Percentiles rank a stretch among this genome's conserved stretches.
Evolutionary conservation across 805 yeast species (phyloP).

Genomic region (Teunomyces panamensis): DNA sequence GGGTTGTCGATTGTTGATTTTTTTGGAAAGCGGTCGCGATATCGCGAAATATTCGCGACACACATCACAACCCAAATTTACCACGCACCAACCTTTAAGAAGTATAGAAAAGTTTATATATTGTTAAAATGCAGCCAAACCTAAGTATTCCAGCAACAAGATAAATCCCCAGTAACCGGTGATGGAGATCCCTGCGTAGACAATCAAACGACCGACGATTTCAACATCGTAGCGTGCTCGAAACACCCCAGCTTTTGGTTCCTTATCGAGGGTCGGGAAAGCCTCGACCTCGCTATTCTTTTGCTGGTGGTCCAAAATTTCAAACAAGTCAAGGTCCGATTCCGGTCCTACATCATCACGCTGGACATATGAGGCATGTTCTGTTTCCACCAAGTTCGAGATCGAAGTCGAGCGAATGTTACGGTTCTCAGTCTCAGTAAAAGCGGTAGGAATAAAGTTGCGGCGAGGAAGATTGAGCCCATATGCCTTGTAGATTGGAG

Average conservation of each 20-base stretch:
- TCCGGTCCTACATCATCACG: conserved; percentile 35
- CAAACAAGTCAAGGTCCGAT: conserved; percentile 41
- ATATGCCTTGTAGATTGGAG: conserved; percentile 51
- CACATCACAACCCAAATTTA: not conserved
- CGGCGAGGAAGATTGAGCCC: conserved; percentile 40
- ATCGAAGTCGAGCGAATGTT: conserved; percentile 39
- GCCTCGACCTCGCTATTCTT: conserved; percentile 5
- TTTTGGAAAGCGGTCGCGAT: not conserved
- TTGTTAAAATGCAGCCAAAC: conserved; percentile 3
- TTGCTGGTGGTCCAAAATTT: conserved; percentile 33
- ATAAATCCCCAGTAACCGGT: conserved; percentile 48
- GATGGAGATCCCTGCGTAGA: conserved; percentile 77
- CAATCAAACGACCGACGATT: conserved; percentile 69
- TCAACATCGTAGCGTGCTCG: conserved; percentile 69
- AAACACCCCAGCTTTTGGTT: conserved; percentile 43
- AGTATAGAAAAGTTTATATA: too few species aligned
- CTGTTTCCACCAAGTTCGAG: conserved; percentile 28
- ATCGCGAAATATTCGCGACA: not conserved
- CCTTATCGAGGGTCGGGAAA: conserved; percentile 29
- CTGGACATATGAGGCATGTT: conserved; percentile 4
- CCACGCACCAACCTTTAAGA: too few species aligned
- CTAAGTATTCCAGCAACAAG: conserved; percentile 16
- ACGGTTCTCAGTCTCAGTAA: conserved; percentile 26
- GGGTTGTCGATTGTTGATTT: not conserved
- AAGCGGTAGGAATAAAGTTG: conserved; percentile 38